phyloP scores from a whole-genome alignment of 139 green algal genomes.

The Auxenochlorella protothecoides region DNA sequence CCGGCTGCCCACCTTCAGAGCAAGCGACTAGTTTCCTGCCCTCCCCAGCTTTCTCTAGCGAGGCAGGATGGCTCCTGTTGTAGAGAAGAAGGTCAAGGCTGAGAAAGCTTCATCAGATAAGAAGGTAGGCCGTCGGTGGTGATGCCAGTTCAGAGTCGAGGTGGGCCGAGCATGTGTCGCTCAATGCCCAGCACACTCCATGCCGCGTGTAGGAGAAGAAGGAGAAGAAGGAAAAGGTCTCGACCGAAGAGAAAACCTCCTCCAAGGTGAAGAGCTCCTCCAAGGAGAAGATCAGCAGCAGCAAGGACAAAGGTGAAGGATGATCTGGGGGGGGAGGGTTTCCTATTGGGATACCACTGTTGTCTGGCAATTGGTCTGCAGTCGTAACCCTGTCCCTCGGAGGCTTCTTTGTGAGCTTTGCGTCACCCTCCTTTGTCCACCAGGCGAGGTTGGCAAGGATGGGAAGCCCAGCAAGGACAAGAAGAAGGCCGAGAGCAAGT shows the following conservation, averaged over 20 bases:
- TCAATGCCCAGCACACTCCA: no score
- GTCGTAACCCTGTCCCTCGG: no score
- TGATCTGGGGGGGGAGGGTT: not conserved
- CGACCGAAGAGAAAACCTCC: slow-evolving; percentile 20
- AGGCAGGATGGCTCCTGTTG: no score
- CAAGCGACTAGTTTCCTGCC: no score
- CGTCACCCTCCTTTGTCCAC: not conserved
- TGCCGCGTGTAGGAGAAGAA: slow-evolving; percentile 14
- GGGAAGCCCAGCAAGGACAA: slow-evolving; percentile 23
- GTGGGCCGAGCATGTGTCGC: no score
- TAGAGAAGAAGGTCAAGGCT: slow-evolving; percentile 5
- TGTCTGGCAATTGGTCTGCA: no score
- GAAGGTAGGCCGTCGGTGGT: not conserved
- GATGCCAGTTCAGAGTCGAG: no score
- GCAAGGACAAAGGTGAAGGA: slow-evolving; percentile 28
- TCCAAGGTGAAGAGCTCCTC: slow-evolving; percentile 21
- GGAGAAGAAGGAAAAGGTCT: slow-evolving; percentile 40
- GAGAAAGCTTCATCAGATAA: slow-evolving; percentile 5
- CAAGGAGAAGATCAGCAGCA: slow-evolving; percentile 33
- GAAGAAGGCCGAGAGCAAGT: not conserved
- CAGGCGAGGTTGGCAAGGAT: slow-evolving; percentile 17
- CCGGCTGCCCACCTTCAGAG: no score
- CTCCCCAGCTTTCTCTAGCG: no score
- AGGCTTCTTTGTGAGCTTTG: no score
- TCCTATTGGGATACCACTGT: not conserved